phyloP scores from a whole-genome alignment of 371 early-diverging fungal species.

The Coemansia sp. region DNA sequence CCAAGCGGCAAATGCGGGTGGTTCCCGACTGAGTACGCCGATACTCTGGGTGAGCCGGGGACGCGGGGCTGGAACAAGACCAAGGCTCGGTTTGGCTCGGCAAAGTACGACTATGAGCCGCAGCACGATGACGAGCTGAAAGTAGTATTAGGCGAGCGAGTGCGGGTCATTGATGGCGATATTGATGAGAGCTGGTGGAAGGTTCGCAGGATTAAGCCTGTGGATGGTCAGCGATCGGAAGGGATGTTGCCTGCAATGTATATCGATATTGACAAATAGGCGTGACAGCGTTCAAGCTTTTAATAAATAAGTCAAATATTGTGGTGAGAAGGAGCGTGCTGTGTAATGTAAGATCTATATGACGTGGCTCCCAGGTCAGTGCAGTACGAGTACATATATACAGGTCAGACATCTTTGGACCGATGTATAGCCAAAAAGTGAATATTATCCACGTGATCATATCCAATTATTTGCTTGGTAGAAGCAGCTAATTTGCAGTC shows the following conservation, averaged over 20 bases:
- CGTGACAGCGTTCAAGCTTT: background rate
- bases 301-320: too few species aligned
- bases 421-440: too few species aligned
- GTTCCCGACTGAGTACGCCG: slow-evolving; percentile 46
- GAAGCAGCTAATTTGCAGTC: background rate
- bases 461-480: background rate
- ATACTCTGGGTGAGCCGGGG: slow-evolving; percentile 26
- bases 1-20: slow-evolving; percentile 33
- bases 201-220: slow-evolving; percentile 13
- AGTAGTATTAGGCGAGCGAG: slow-evolving; percentile 22
- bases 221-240: background rate
- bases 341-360: too few species aligned
- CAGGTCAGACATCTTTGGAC: too few species aligned
- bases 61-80: slow-evolving; percentile 44
- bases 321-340: too few species aligned
- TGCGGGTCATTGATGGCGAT: slow-evolving; percentile 44
- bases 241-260: slow-evolving; percentile 48
- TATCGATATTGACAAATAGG: slow-evolving; percentile 42
- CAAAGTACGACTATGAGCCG: slow-evolving; percentile 42
- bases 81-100: slow-evolving; percentile 29
- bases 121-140: slow-evolving; percentile 45
- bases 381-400: too few species aligned
- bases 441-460: background rate
- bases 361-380: too few species aligned
- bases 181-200: slow-evolving; percentile 46